A percentile compares a stretch with the other conserved stretches of the same genome.
Evolutionary conservation across 2,329 filamentous ascomycete species (phyloP).

Genomic region (Diplodia corticola): DNA sequence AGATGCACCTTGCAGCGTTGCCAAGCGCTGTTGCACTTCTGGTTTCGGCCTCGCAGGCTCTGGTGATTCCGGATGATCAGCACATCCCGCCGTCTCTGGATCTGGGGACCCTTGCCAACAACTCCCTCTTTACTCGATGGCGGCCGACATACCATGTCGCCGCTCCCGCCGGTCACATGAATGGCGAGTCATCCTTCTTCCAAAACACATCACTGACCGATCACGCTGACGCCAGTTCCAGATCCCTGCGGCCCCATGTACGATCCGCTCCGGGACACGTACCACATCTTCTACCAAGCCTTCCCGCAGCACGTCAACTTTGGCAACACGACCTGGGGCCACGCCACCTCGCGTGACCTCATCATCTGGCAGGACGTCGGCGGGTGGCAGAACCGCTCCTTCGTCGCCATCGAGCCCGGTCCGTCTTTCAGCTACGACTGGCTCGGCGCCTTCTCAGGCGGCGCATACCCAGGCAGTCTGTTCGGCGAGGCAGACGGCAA

Average conservation of each 20-base stretch:
- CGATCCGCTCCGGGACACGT: conserved; percentile 49
- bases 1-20: background rate
- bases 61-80: background rate
- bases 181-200: conserved; percentile 29
- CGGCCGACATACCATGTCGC: conserved; percentile 49
- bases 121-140: conserved; percentile 52
- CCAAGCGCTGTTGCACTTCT: background rate
- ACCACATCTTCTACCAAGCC: conserved; percentile 58
- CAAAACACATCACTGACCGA: background rate
- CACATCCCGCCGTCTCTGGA: conserved; percentile 5
- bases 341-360: conserved; percentile 53
- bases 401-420: conserved; percentile 43
- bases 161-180: conserved; percentile 52
- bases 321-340: conserved; percentile 48
- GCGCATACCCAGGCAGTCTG: conserved; percentile 51
- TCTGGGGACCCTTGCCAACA: conserved; percentile 41
- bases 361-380: conserved; percentile 48
- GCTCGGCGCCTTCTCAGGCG: conserved; percentile 56
- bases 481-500: conserved; percentile 49
- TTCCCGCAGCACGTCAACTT: conserved; percentile 50
- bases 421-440: conserved; percentile 50
- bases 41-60: background rate
- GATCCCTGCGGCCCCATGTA: conserved; percentile 54
- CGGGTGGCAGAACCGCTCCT: conserved; percentile 48
- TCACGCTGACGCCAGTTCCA: conserved; percentile 31